Evolutionary conservation across 2,329 filamentous ascomycete genomes (phyloP).

Genomic region (Triangularia verruculosa): DNA sequence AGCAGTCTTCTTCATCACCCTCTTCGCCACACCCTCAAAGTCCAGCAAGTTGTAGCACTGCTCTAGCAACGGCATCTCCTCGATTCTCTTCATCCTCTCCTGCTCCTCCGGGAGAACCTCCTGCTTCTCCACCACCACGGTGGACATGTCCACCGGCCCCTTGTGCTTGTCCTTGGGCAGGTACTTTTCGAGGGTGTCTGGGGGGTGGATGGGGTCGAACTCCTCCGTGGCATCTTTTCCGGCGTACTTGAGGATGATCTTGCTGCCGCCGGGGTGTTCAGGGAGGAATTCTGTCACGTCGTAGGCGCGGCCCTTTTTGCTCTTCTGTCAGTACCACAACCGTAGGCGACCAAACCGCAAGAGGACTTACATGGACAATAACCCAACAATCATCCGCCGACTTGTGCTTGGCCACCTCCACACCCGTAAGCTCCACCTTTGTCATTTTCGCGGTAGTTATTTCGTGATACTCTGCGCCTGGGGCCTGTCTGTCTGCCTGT

Average conservation of each 20-base stretch:
- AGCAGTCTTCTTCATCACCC: conserved; percentile 91
- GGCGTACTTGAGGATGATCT: conserved; percentile 95
- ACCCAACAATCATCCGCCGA: conserved; percentile 86
- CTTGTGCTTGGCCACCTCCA: conserved; percentile 67
- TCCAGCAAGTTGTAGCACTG: conserved; percentile 94
- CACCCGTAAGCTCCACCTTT: conserved; percentile 43
- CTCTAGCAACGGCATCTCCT: conserved; percentile 72
- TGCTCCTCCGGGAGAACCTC: conserved; percentile 58
- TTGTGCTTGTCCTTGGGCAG: conserved; percentile 82
- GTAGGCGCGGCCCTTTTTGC: conserved; percentile 67
- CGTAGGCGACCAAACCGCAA: neutral
- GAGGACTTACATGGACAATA: conserved; percentile 65
- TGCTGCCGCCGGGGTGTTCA: conserved; percentile 85
- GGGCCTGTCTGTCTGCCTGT: neutral
- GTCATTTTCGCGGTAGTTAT: conserved; percentile 32
- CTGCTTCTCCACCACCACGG: conserved; percentile 65
- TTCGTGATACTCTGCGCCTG: neutral
- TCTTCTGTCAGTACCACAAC: neutral
- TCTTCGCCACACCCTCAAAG: conserved; percentile 88
- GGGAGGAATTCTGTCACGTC: conserved; percentile 89
- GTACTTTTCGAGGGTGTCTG: conserved; percentile 83
- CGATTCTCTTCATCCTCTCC: conserved; percentile 70
- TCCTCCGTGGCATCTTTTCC: conserved; percentile 92
- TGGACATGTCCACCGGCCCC: conserved; percentile 84
- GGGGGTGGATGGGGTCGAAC: conserved; percentile 84